Conservation (phyloP, 192 early-diverging fungal genomes). For the Lobulomyces angularis region DNA sequence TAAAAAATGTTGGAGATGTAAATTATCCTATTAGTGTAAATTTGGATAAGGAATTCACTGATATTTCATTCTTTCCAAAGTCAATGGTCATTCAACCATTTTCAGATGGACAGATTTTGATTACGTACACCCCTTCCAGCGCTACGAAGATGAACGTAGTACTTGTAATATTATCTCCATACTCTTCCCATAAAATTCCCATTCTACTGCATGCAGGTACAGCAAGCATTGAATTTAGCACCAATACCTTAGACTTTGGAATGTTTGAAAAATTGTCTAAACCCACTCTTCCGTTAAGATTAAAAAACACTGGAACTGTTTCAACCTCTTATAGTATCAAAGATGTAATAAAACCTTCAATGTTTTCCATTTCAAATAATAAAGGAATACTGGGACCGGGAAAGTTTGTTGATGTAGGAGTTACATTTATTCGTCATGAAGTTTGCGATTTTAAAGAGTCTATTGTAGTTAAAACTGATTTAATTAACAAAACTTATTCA, state of each 20-base stretch:
- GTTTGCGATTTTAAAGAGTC: conserved; percentile 36
- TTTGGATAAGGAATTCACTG: conserved; percentile 37
- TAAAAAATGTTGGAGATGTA: conserved; percentile 57
- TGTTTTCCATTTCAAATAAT: conserved; percentile 32
- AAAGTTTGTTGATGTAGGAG: conserved; percentile 19
- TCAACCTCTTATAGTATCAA: conserved; percentile 35
- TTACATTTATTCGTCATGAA: conserved; percentile 35
- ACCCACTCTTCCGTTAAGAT: conserved; percentile 24
- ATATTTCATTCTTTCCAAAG: conserved; percentile 37
- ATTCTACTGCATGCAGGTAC: conserved; percentile 42
- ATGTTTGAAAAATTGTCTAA: conserved; percentile 45
- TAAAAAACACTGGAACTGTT: conserved; percentile 42
- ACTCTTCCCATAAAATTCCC: conserved; percentile 42
- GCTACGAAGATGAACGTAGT: conserved; percentile 33
- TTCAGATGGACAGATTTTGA: conserved; percentile 33
- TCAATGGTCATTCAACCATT: conserved; percentile 44
- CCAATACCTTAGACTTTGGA: conserved; percentile 38
- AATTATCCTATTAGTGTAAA: conserved; percentile 51
- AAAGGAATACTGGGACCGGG: conserved; percentile 36
- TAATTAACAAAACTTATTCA: conserved; percentile 39
- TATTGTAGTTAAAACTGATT: conserved; percentile 36
- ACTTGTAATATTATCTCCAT: conserved; percentile 43
- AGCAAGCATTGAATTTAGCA: conserved; percentile 35
- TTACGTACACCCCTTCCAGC: conserved; percentile 34
- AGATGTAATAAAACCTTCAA: conserved; percentile 32